phyloP scores from a whole-genome alignment of 2,329 filamentous ascomycete genomes.

The Fonsecaea monophora region DNA sequence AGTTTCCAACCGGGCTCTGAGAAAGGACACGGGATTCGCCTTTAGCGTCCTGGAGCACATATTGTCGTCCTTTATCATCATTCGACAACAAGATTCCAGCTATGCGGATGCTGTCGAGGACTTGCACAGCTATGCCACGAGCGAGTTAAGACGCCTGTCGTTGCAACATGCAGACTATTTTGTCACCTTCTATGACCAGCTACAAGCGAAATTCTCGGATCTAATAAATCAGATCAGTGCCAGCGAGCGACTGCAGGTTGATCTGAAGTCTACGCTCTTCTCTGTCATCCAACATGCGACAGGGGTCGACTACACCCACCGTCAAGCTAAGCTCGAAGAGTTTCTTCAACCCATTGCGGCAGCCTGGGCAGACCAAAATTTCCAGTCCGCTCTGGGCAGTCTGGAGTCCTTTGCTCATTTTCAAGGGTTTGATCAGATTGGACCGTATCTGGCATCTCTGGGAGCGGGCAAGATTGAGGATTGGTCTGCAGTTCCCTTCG shows the following conservation, averaged over 20 bases:
- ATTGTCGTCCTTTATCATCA: conserved; percentile 78
- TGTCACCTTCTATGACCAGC: conserved; percentile 82
- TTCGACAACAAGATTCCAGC: conserved; percentile 71
- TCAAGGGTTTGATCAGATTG: conserved; percentile 79
- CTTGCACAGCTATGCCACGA: conserved; percentile 80
- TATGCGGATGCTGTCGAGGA: conserved; percentile 92
- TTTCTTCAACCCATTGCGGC: conserved; percentile 84
- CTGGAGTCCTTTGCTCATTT: conserved; percentile 81
- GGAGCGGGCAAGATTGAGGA: conserved; percentile 78
- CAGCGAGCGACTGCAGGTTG: conserved; percentile 83
- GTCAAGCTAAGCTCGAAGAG: conserved; percentile 72
- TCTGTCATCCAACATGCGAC: conserved; percentile 91
- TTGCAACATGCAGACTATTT: conserved; percentile 91
- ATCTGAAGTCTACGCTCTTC: conserved; percentile 88
- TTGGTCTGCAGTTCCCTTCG: conserved; percentile 79
- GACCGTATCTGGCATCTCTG: conserved; percentile 75
- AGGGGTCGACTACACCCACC: conserved; percentile 72
- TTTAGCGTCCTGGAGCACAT: conserved; percentile 91
- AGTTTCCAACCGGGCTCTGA: conserved; percentile 80
- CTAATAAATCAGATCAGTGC: conserved; percentile 74
- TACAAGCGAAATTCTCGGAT: conserved; percentile 82
- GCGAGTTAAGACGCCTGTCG: conserved; percentile 86
- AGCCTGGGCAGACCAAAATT: conserved; percentile 75
- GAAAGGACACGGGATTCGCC: conserved; percentile 80
- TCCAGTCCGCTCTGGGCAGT: conserved; percentile 72